These are phyloP conservation scores for Scenedesmus sp. DNA, from an alignment of 163 green algal genomes.

Conservation along the genomic window DNA sequence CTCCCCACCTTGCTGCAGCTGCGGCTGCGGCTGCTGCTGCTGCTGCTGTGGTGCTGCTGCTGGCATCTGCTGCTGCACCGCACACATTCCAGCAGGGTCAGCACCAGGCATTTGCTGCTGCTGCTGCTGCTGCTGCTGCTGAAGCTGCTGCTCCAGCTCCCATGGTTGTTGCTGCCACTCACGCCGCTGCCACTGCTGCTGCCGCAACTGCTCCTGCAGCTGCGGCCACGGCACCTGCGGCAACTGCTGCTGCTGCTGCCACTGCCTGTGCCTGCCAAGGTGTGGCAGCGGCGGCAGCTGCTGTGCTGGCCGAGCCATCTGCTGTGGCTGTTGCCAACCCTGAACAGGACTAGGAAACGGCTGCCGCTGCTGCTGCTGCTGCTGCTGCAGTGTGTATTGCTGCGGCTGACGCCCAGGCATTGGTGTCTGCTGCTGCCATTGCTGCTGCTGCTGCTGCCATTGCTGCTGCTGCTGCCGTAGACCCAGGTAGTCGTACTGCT, in stretches of 20 bases:
- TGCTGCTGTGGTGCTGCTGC: neutral
- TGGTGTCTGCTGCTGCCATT: neutral
- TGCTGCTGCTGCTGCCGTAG: neutral
- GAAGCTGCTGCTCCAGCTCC: neutral
- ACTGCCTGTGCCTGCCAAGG: constrained; percentile 20
- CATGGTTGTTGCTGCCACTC: neutral
- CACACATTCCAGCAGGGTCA: too few species aligned
- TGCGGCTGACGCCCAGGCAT: neutral
- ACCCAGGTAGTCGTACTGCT: neutral
- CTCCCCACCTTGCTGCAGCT: neutral
- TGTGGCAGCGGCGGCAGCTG: constrained; percentile 47
- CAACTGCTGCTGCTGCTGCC: constrained; percentile 21
- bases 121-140: constrained; percentile 12
- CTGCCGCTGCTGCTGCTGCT: neutral
- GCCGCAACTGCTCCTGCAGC: neutral
- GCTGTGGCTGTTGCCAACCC: neutral
- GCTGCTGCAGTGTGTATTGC: neutral
- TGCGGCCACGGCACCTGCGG: neutral
- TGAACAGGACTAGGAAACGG: neutral
- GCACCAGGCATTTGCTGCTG: neutral
- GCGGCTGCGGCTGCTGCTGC: neutral
- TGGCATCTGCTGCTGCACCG: neutral
- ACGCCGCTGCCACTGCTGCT: constrained; percentile 5
- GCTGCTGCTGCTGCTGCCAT: neutral
- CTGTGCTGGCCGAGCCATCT: constrained; percentile 13